Base-by-base conservation (phyloP, 306 rosid genomes). In the Macrotyloma uniflorum region DNA sequence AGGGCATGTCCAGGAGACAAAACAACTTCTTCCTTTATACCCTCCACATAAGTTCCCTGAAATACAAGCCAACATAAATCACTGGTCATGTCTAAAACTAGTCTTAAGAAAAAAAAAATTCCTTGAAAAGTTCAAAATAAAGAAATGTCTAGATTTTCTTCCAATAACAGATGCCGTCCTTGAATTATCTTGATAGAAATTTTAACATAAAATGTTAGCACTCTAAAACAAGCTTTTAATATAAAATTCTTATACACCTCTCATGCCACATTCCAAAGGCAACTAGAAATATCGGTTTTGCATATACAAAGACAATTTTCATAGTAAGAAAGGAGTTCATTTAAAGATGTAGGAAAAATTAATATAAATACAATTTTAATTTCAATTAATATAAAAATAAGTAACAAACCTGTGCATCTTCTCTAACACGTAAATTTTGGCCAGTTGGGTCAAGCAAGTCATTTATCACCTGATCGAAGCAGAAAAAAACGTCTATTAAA, bases 391-490 rank as follows among this genome's bases (percentile, higher is more conserved):
- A 45, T 24, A 30, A 80, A 75, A 77, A 68, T 38, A 67, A 67
- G 67, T 51, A 54, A 77, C 74, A 77, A 82, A 93, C 99, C 98
- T 96, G 99, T 24, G 97, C 91, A 87, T 96, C 99, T 91, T 96
- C 99, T 86, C 99, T 85, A 70, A 96, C 98, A 51, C 99, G 98
- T 87, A 96, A 88, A 85, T 96, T 96, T 85, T 93, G 98, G 85
- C 98, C 96, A n/a, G 98, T 96, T 86, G 99, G 99, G 84, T 96
- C 99, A 83, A 96, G 96, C 91, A 96, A 86, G 87, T 96, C 99
- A 68, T 96, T 96, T 83, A 96, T 96, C 86, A 96, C 97, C 99
- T 96, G 91, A 71, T 51, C 26, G 63, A 86, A 79, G 83, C 70
- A 74, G 40, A 80, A 86, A 81, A 74, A 71, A 64, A 62, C 55